Evolutionary conservation across 1,284 basidiomycete species (phyloP), one percentile per base, ranked within the genome.

Genomic region (Thecaphora frezii): DNA sequence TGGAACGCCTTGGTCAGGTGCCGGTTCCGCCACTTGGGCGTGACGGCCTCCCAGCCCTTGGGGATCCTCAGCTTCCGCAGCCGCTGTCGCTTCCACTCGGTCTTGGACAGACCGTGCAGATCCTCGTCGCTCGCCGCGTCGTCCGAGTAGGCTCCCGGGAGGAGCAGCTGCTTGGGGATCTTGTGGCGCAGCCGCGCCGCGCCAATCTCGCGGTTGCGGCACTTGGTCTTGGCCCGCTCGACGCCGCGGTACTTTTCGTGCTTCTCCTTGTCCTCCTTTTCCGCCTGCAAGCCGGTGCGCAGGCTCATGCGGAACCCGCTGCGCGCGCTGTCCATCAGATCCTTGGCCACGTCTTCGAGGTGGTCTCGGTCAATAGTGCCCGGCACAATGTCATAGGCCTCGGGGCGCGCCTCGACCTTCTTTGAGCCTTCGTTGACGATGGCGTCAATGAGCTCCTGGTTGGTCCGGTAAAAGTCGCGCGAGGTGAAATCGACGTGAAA

Each of bases 41-140:
- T 60, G 3, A 70, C 60, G 16, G 68, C 68, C 45, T 70, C 68
- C 60, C 63, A 64, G 0, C 68, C 68, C 37, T 66, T 62, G 12
- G 59, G 58, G 25, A 63, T 64, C 24, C 60, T 42, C 13, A 70
- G 53, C 48, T 70, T 70, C 5, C 64, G 54, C 49, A 64, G 36
- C 4, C 68, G 46, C 40, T 64, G 57, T 0, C 58, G 49, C 36
- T 63, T 63, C 68, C 68, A 70, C n/a, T 66, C 60, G 5, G 54
- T 46, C 36, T 63, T 67, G 14, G 60, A 59, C 25, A 70, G 44
- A 3, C 64, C 64, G 44, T 70, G 68, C 48, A 70, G 37, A n/a
- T 70, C 68, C 37, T 70, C 68, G 39, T 70, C 68, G n/a, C 60
- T 64, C 5, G 68, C 68, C 2, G 68, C 68, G 36, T 70, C 68